These are phyloP conservation scores for Syzygium malaccense DNA, from an alignment of 441 rosid species.

Conservation along the genomic window DNA sequence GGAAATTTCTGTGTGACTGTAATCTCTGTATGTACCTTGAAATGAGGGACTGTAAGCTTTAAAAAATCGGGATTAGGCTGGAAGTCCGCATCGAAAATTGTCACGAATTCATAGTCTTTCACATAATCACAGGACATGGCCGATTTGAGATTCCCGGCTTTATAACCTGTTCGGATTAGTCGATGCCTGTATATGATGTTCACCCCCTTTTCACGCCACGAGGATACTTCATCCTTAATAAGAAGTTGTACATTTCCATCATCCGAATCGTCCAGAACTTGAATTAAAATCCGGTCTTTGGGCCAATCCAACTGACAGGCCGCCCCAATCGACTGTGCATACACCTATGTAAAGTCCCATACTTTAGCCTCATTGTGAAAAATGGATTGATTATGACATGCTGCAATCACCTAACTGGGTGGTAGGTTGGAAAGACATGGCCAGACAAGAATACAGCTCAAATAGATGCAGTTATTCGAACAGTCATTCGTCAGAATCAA, in stretches of 20 bases:
- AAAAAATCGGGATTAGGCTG: slow-evolving; percentile 71
- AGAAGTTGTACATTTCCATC: slow-evolving; percentile 43
- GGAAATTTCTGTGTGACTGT: not conserved
- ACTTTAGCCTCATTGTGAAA: not conserved
- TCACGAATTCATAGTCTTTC: slow-evolving; percentile 58
- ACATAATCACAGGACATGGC: slow-evolving; percentile 78
- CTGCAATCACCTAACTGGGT: not conserved
- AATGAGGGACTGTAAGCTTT: slow-evolving; percentile 59
- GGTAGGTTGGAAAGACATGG: not conserved
- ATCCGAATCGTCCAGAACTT: slow-evolving; percentile 68
- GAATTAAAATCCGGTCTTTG: slow-evolving; percentile 55
- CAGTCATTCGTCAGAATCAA: not conserved
- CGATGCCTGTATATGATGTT: slow-evolving; percentile 65
- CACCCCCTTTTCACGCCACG: slow-evolving; percentile 53
- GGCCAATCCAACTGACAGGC: slow-evolving; percentile 76
- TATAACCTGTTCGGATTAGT: slow-evolving; percentile 71
- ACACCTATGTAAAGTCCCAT: slow-evolving; percentile 31
- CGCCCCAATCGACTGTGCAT: slow-evolving; percentile 59
- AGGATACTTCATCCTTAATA: slow-evolving; percentile 54
- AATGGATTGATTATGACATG: not conserved
- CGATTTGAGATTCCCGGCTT: slow-evolving; percentile 78
- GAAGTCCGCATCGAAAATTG: slow-evolving; percentile 72
- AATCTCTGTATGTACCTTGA: slow-evolving; percentile 41
- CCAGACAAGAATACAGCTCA: not conserved
- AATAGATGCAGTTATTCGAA: not conserved